Percentiles rank a stretch among this genome's conserved stretches.
These are phyloP conservation scores for Davidsoniella australis DNA, from an alignment of 2,329 filamentous ascomycete species.

Conservation along the genomic window DNA sequence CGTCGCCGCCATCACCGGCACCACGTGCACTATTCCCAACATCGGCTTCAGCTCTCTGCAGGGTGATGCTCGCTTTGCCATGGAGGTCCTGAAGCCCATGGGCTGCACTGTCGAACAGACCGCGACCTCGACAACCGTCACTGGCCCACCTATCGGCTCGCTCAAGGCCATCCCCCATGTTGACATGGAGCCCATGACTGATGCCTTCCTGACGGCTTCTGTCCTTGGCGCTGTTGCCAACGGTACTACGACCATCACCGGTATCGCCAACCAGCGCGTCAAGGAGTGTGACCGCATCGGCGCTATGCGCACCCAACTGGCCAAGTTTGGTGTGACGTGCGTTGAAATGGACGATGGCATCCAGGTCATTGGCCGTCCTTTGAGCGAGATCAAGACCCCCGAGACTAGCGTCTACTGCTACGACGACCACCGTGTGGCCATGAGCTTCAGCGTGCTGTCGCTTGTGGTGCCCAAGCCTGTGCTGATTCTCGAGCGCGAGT, in stretches of 20 bases:
- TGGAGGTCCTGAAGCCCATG: slow-evolving; percentile 83
- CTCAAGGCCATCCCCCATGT: slow-evolving; percentile 64
- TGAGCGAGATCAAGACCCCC: slow-evolving; percentile 34
- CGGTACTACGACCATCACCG: slow-evolving; percentile 70
- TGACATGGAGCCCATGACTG: slow-evolving; percentile 99
- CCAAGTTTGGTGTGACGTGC: slow-evolving; percentile 80
- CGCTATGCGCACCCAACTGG: slow-evolving; percentile 87
- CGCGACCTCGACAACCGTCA: slow-evolving; percentile 75
- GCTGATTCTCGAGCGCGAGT: slow-evolving; percentile 75
- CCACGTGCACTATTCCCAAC: slow-evolving; percentile 88
- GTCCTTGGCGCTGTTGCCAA: slow-evolving; percentile 79
- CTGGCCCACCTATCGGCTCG: slow-evolving; percentile 58
- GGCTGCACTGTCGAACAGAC: slow-evolving; percentile 81
- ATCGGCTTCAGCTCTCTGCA: slow-evolving; percentile 86
- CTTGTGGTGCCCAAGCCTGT: slow-evolving; percentile 53
- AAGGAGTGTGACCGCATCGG: slow-evolving; percentile 96
- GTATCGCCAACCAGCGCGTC: slow-evolving; percentile 93
- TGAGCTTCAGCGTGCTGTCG: slow-evolving; percentile 90
- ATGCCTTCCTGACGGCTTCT: slow-evolving; percentile 90
- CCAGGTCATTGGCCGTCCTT: slow-evolving; percentile 41
- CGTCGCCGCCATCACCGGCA: slow-evolving; percentile 87
- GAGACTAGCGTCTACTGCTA: slow-evolving; percentile 71
- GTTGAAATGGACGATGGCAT: slow-evolving; percentile 91
- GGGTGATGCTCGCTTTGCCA: slow-evolving; percentile 84
- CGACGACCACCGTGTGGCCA: slow-evolving; percentile 92